Evolutionary conservation across 768 basidiomycete species (phyloP), one percentile per base, ranked within the genome.

Genomic region (Pisolithus tinctorius): DNA sequence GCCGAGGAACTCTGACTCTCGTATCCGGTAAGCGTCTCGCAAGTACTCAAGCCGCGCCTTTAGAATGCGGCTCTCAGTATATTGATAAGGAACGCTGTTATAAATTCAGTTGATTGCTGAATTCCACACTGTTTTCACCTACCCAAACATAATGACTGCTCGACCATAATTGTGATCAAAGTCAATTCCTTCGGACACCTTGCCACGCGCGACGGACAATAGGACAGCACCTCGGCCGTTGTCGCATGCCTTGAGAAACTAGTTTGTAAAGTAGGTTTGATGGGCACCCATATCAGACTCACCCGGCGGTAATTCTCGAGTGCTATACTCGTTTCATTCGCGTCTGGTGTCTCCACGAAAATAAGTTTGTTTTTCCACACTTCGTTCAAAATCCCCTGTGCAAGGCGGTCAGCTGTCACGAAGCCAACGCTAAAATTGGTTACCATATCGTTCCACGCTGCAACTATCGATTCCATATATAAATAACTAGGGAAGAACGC

Each of bases 401-500:
- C 27, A 48, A 37, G 37, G 10, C 53, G 14, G 42, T 55, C 52
- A 49, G 40, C 4, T 48, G 48, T 6, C 26, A 4, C 3, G 23
- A 20, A 16, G 7, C 8, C 3, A 17, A 23, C 41, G 27, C 1
- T 36, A 13, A 42, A 27, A 43, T 71, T 86, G 20, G 13, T 48
- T 65, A 94, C 96, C 96, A 99, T 99, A 68, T 99, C 96, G 63
- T 98, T 97, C 96, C 96, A 99, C n/a, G 96, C 96, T 2, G 93
- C 93, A 10, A 98, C 96, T 53, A 99, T 99, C 23, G 91, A 93
- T 69, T 99, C 96, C 96, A 99, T 99, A 69, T 99, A 99, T 13
- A 99, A 82, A 71, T 99, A 99, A 70, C 90, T 93, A 17, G 96
- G 96, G 71, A 99, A 99, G 78, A 99, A 99, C 4, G 93, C 94